phyloP scores from a whole-genome alignment of 768 basidiomycete genomes.

The Lenzites betulinus region DNA sequence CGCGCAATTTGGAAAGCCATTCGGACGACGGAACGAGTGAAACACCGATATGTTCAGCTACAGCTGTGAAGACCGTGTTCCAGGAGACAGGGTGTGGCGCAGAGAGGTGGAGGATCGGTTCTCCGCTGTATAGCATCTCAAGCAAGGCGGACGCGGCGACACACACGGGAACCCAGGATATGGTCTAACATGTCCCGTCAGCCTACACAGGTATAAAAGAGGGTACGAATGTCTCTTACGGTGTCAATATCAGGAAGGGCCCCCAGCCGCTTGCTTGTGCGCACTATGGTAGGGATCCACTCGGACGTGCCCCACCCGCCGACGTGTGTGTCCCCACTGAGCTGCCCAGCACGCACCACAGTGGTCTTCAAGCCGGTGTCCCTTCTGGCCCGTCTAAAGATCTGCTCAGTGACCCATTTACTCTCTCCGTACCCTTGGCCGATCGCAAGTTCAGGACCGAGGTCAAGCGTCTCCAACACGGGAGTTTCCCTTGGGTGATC shows the following conservation, averaged over 20 bases:
- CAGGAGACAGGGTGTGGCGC: slow-evolving; percentile 41
- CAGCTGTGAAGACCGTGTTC: slow-evolving; percentile 31
- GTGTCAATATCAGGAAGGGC: slow-evolving; percentile 35
- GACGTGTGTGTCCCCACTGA: slow-evolving; percentile 40
- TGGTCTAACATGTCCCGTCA: slow-evolving; percentile 27
- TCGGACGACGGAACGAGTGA: slow-evolving; percentile 37
- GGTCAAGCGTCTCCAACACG: slow-evolving; percentile 10
- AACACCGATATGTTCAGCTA: slow-evolving; percentile 27
- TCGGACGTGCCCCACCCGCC: slow-evolving; percentile 48
- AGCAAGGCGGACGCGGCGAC: slow-evolving; percentile 37
- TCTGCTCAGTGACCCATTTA: slow-evolving; percentile 48
- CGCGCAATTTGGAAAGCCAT: slow-evolving; percentile 36
- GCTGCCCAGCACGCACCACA: slow-evolving; percentile 48
- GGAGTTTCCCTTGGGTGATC: neutral
- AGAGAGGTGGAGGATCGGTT: slow-evolving; percentile 38
- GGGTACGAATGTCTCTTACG: slow-evolving; percentile 30
- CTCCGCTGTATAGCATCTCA: slow-evolving; percentile 27
- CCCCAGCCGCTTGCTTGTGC: slow-evolving; percentile 29
- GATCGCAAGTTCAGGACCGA: slow-evolving; percentile 35
- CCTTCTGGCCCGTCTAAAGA: slow-evolving; percentile 34
- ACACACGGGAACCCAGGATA: slow-evolving; percentile 48
- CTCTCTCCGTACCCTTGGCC: slow-evolving; percentile 49
- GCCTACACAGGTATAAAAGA: neutral
- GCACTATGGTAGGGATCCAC: slow-evolving; percentile 47
- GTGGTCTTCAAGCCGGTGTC: slow-evolving; percentile 40